Evolutionary conservation across 1,284 basidiomycete genomes (phyloP), one percentile per base, ranked within the genome.

Genomic region (Apiotrichum akiyoshidainum): DNA sequence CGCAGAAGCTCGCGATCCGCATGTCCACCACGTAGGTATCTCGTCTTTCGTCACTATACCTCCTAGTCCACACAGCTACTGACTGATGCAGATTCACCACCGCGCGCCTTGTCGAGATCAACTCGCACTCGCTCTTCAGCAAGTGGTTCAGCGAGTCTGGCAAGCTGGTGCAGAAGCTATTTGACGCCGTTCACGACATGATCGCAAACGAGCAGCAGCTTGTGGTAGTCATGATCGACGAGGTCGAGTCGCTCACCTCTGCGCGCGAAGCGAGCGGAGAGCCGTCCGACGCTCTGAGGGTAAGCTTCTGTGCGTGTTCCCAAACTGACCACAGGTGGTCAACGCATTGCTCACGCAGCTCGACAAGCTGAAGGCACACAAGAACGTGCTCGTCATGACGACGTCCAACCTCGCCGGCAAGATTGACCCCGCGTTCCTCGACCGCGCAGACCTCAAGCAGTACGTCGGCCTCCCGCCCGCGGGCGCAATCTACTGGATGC

Each of bases 131-230:
- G 1, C 81, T 96, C 8, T 96, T 97, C 74, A 93, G 90, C 9
- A 89, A 92, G 65, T 96, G 93, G 93, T 99, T 99, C 79, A 96
- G 92, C 1, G 96, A 99, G 73, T 95, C 92, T 0, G 96, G 96
- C 33, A 99, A 99, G 78, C 86, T 99, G 16, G 96, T 99, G 0
- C 94, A 99, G 71, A 85, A 89, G 57, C 81, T 99, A 17, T 99
- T 99, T 72, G 85, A 84, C 51, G 89, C 85, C 58, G 91, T 99
- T 49, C 88, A 84, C 50, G 91, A 94, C 66, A 84, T 98, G 78
- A 80, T 82, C 8, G 92, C 94, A 54, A 93, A 98, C 68, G 89
- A 92, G 59, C 85, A 88, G 53, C 86, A 86, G 9, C 98, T 99
- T 70, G 87, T 99, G 0, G 87, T 97, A 2, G 90, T 99, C 17